Conservation (phyloP, 2,329 filamentous ascomycete genomes). For the Apiospora saccharicola region DNA sequence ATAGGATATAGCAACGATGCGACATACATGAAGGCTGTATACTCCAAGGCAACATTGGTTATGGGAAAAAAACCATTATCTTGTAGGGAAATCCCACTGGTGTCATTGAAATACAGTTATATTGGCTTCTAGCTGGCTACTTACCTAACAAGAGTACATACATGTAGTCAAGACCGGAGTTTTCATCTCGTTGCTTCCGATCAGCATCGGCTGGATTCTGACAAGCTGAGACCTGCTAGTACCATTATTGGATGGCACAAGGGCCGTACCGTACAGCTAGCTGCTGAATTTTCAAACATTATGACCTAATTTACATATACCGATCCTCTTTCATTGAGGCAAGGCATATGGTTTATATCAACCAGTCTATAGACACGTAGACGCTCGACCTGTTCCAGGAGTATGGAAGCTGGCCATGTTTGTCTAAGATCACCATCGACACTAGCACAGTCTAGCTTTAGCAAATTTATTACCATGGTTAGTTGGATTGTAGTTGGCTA, state of each 20-base stretch:
- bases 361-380: not conserved
- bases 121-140: no score
- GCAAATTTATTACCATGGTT: no score
- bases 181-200: not conserved
- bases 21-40: not conserved
- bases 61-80: not conserved
- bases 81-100: not conserved
- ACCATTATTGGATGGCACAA: constrained; percentile 7
- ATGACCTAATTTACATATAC: not conserved
- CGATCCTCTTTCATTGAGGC: not conserved
- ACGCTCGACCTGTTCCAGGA: not conserved
- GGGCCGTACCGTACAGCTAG: constrained; percentile 1
- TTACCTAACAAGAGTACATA: no score
- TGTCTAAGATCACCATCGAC: not conserved
- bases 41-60: no score
- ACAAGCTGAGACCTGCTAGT: not conserved
- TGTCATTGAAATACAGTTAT: not conserved
- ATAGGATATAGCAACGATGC: not conserved
- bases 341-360: not conserved
- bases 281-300: not conserved
- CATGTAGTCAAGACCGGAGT: not conserved
- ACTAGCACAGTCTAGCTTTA: not conserved
- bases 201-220: not conserved
- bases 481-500: not conserved
- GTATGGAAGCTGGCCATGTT: not conserved